These are phyloP conservation scores for Boletus mariae DNA, from an alignment of 1,284 basidiomycete genomes.

Conservation along the genomic window DNA sequence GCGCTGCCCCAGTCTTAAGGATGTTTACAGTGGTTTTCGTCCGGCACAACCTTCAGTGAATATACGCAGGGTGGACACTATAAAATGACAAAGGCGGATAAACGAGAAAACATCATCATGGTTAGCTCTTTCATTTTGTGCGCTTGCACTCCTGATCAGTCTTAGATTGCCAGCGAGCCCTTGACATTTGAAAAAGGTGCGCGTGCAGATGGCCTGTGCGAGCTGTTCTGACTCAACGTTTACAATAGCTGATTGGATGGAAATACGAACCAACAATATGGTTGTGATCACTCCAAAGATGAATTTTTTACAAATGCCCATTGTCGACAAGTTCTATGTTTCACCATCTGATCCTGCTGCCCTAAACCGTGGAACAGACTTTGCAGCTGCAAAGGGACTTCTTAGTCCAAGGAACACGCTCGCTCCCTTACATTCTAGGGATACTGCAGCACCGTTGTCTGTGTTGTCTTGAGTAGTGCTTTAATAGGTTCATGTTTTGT, in stretches of 20 bases:
- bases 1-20: background rate
- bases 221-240: background rate
- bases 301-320: conserved; percentile 93
- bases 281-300: conserved; percentile 88
- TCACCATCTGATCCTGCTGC: conserved; percentile 72
- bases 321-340: conserved; percentile 88
- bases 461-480: conserved; percentile 10
- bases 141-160: conserved; percentile 10
- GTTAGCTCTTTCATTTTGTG: conserved; percentile 31
- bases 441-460: conserved; percentile 13
- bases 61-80: conserved; percentile 86
- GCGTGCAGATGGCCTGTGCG: conserved; percentile 15
- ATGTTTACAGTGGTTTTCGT: conserved; percentile 80
- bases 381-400: conserved; percentile 72
- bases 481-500: background rate
- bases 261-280: conserved; percentile 93
- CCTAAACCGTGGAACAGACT: conserved; percentile 59
- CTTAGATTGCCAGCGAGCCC: conserved; percentile 83
- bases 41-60: conserved; percentile 91
- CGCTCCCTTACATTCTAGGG: conserved; percentile 15
- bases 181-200: conserved; percentile 90
- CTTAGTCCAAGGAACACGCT: conserved; percentile 49
- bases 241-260: conserved; percentile 85
- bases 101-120: conserved; percentile 93
- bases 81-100: conserved; percentile 94